A percentile compares a stretch with the other conserved stretches of the same genome.
Conservation (phyloP, 768 basidiomycete species). For the Boletus barrowsii region DNA sequence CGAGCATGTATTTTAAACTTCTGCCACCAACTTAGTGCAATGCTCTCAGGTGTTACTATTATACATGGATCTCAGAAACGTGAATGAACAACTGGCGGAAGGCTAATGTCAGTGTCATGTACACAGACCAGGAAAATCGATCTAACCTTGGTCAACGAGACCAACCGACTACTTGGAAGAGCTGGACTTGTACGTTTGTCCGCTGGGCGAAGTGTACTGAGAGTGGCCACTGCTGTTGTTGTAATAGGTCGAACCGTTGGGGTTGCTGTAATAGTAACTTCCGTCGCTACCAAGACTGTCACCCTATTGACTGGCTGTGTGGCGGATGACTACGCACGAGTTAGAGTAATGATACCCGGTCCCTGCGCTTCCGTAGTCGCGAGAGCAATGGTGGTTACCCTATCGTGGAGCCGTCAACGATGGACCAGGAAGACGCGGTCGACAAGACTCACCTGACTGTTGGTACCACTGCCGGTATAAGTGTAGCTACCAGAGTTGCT, state of each 20-base stretch:
- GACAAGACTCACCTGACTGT: slow-evolving; percentile 41
- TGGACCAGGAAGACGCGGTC: neutral
- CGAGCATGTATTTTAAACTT: too few relatives aligned
- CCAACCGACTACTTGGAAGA: slow-evolving; percentile 23
- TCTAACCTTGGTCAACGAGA: neutral
- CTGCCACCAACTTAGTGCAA: neutral
- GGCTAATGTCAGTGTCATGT: neutral
- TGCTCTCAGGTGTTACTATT: neutral
- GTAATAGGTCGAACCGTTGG: slow-evolving; percentile 60
- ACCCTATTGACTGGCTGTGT: neutral
- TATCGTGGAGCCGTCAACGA: slow-evolving; percentile 17
- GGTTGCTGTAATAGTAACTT: slow-evolving; percentile 62
- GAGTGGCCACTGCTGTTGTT: slow-evolving; percentile 46
- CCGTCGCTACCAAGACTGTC: slow-evolving; percentile 38
- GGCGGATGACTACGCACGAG: slow-evolving; percentile 32
- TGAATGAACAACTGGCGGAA: neutral
- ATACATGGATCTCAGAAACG: neutral
- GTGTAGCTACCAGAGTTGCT: slow-evolving; percentile 32
- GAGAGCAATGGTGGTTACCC: slow-evolving; percentile 63
- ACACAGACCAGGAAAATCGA: neutral
- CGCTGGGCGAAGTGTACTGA: slow-evolving; percentile 49
- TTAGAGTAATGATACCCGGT: slow-evolving; percentile 64
- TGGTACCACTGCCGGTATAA: slow-evolving; percentile 49
- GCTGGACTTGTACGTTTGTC: slow-evolving; percentile 26
- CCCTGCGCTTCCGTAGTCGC: slow-evolving; percentile 42